Percentiles rank a stretch among this genome's conserved stretches.
Evolutionary conservation across 108 stramenopile species (phyloP).

Genomic region (Pseudonitzschia multiseries): DNA sequence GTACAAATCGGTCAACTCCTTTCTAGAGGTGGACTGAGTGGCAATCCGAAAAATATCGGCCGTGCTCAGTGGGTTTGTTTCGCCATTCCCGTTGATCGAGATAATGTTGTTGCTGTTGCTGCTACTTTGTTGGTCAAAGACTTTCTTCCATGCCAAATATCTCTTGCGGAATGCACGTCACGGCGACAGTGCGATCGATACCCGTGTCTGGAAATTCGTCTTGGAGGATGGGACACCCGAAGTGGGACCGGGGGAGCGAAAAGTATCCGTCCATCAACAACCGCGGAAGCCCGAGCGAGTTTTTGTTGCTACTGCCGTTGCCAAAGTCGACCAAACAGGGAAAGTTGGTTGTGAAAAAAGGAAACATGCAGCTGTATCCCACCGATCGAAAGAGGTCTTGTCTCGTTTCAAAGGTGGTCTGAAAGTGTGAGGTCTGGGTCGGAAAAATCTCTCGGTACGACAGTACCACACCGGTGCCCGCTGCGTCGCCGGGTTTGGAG

Average conservation of each 20-base stretch:
- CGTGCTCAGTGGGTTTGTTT: slow-evolving; percentile 31
- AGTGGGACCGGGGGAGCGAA: slow-evolving; percentile 65
- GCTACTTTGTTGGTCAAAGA: slow-evolving; percentile 55
- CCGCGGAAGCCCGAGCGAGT: slow-evolving; percentile 40
- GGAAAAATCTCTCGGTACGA: slow-evolving; percentile 77
- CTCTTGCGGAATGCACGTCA: slow-evolving; percentile 63
- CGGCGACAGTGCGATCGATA: slow-evolving; percentile 69
- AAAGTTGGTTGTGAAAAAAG: slow-evolving; percentile 70
- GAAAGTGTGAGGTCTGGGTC: slow-evolving; percentile 44
- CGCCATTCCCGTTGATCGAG: slow-evolving; percentile 36
- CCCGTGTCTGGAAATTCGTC: slow-evolving; percentile 27
- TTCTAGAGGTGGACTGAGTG: slow-evolving; percentile 51
- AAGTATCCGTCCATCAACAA: slow-evolving; percentile 81
- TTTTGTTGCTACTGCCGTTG: neutral
- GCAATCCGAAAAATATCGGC: slow-evolving; percentile 59
- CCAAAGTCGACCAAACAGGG: slow-evolving; percentile 45
- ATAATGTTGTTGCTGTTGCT: slow-evolving; percentile 37
- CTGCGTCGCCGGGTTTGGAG: slow-evolving; percentile 19
- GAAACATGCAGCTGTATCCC: slow-evolving; percentile 70
- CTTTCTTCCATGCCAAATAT: slow-evolving; percentile 45
- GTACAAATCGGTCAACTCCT: slow-evolving; percentile 57
- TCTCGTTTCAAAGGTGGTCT: slow-evolving; percentile 55
- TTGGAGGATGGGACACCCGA: slow-evolving; percentile 79
- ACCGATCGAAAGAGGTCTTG: slow-evolving; percentile 68
- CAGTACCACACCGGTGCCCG: slow-evolving; percentile 52